Base-by-base conservation (phyloP, 83 land plant species). In the Isoetes engelmannii region DNA sequence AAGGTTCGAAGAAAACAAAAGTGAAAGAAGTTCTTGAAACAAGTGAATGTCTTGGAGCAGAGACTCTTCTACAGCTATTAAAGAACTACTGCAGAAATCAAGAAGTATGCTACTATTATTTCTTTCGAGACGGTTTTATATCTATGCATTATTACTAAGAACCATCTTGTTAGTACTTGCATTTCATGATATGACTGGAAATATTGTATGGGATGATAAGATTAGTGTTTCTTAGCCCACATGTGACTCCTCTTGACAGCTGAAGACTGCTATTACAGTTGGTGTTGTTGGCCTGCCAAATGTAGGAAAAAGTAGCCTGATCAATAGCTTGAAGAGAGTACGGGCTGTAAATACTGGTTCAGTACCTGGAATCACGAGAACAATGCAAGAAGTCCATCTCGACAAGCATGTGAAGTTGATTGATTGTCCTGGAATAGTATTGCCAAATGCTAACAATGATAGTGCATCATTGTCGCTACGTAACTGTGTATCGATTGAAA, bases 381-480 rank as follows among this genome's bases (percentile, higher is more conserved):
- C 89, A 46, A 80, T 91, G 89, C 99, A 95, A 84, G 99, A 95
- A 74, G 77, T 95, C 67, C 99, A 95, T 3, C 77, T 95, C 51
- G 99, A 95, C 72, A 95, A 95, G 69, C 80, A 91, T 79, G 89
- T 95, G 5, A 95, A 88, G 68, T 75, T 95, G 45, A 75, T 95
- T 72, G 99, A 95, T 60, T 95, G 91, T 74, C 97, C 97, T 79
- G 97, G 99, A 21, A 91, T 95, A 73, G 93, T 95, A n/a, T 82
- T 95, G 82, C 81, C 89, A 42, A 82, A 74, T 64, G 75, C 97
- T 69, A 75, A 65, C 28, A 86, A 72, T 37, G 79, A 68, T 74
- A 87, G 82, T 72, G 82, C 85, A 47, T 83, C 90, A 43, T 73
- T 86, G 44, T 86, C 90, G 9, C 87, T 95, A 45, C 79, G 97